These are phyloP conservation scores for Posidonia oceanica DNA, from an alignment of 116 monocot species.

Conservation along the genomic window DNA sequence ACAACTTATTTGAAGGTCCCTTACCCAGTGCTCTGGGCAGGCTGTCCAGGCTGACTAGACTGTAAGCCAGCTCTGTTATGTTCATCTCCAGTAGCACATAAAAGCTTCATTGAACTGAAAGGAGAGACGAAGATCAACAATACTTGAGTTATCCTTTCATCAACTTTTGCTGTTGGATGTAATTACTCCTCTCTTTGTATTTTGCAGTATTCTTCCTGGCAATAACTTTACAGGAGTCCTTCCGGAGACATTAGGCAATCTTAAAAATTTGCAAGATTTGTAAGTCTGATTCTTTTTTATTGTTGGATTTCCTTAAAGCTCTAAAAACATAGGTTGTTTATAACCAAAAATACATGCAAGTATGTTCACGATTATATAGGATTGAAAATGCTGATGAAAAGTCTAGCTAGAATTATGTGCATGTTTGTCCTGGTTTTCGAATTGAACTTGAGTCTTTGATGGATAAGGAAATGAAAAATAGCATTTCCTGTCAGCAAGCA, in stretches of 20 bases:
- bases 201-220: slow-evolving; percentile 8
- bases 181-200: background rate
- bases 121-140: no score
- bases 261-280: slow-evolving; percentile 5
- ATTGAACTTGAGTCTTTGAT: no score
- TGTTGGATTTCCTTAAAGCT: background rate
- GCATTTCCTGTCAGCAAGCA: no score
- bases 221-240: slow-evolving; percentile 8
- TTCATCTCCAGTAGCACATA: background rate
- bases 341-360: background rate
- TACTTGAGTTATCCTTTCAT: no score
- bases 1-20: slow-evolving; percentile 10
- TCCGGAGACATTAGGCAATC: background rate
- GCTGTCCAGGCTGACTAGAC: background rate
- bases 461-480: no score
- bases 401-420: no score
- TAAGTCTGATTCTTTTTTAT: background rate
- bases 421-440: no score
- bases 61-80: slow-evolving; percentile 8
- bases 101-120: no score
- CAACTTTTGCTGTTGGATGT: background rate
- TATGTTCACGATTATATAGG: background rate
- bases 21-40: slow-evolving; percentile 10
- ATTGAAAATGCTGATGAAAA: no score
- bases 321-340: background rate